Evolutionary conservation across 768 basidiomycete species (phyloP).

Genomic region (Lanmaoa pseudosensibilis): DNA sequence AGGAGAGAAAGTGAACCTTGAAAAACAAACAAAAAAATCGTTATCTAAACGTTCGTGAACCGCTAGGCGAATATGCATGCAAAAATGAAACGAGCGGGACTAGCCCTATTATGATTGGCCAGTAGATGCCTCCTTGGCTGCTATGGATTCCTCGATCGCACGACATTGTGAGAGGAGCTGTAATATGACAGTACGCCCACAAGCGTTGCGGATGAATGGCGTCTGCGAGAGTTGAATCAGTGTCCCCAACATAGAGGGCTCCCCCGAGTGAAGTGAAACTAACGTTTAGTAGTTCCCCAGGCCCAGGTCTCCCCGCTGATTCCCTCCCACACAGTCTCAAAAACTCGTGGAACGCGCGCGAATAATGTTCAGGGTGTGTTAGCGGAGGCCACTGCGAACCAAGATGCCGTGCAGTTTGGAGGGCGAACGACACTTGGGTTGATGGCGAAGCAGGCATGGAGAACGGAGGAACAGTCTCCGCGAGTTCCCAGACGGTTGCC

Average conservation of each 20-base stretch:
- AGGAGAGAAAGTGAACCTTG: background rate
- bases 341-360: conserved; percentile 73
- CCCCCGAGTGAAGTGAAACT: conserved; percentile 16
- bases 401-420: conserved; percentile 45
- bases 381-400: conserved; percentile 67
- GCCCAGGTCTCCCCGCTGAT: conserved; percentile 51
- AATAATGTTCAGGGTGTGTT: conserved; percentile 56
- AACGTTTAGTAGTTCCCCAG: conserved; percentile 60
- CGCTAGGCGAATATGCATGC: too few species aligned
- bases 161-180: conserved; percentile 68
- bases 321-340: conserved; percentile 65
- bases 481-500: conserved; percentile 82
- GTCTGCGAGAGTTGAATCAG: conserved; percentile 40
- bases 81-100: background rate
- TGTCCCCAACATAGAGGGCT: background rate
- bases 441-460: conserved; percentile 38
- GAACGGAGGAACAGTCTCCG: conserved; percentile 74
- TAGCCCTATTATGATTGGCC: background rate
- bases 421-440: conserved; percentile 21
- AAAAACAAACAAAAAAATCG: background rate
- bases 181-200: conserved; percentile 65
- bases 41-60: background rate
- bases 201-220: conserved; percentile 65
- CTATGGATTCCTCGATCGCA: conserved; percentile 54
- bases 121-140: conserved; percentile 12